Evolutionary conservation across 805 yeast genomes (phyloP).

Genomic region (Teunomyces pallodes): DNA sequence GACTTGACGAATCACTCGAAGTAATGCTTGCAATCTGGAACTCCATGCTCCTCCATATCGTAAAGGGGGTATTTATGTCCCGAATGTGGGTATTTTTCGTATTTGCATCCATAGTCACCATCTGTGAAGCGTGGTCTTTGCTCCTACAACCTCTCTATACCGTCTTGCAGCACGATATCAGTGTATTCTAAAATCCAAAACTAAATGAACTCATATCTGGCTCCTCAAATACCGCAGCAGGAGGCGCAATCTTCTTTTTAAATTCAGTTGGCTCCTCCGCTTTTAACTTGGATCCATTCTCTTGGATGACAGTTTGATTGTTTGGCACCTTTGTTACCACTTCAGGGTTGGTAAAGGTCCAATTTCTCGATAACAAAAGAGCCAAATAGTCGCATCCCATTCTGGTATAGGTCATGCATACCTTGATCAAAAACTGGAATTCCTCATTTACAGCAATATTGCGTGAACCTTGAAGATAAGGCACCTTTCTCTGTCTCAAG

Average conservation of each 20-base stretch:
- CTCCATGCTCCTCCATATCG: slow-evolving; percentile 14
- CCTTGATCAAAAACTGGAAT: slow-evolving; percentile 57
- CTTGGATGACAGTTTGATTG: background rate
- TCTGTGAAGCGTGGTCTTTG: slow-evolving; percentile 11
- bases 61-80: slow-evolving; percentile 15
- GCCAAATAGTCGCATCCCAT: slow-evolving; percentile 92
- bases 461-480: slow-evolving; percentile 49
- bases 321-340: background rate
- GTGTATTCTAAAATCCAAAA: slow-evolving; percentile 32
- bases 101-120: slow-evolving; percentile 11
- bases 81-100: slow-evolving; percentile 17
- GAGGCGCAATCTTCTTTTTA: slow-evolving; percentile 31
- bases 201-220: slow-evolving; percentile 77
- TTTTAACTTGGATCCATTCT: background rate
- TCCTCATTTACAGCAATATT: slow-evolving; percentile 49
- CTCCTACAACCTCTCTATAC: slow-evolving; percentile 8
- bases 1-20: slow-evolving; percentile 12
- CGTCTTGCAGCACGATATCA: background rate
- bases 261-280: background rate
- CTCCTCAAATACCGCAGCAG: slow-evolving; percentile 57
- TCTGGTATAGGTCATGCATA: slow-evolving; percentile 65
- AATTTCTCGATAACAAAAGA: slow-evolving; percentile 56
- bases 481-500: slow-evolving; percentile 52
- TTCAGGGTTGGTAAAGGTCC: slow-evolving; percentile 52
- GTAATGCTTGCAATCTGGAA: slow-evolving; percentile 15